phyloP scores from a whole-genome alignment of 176 grass and related monocot genomes.

The Avena eriantha region DNA sequence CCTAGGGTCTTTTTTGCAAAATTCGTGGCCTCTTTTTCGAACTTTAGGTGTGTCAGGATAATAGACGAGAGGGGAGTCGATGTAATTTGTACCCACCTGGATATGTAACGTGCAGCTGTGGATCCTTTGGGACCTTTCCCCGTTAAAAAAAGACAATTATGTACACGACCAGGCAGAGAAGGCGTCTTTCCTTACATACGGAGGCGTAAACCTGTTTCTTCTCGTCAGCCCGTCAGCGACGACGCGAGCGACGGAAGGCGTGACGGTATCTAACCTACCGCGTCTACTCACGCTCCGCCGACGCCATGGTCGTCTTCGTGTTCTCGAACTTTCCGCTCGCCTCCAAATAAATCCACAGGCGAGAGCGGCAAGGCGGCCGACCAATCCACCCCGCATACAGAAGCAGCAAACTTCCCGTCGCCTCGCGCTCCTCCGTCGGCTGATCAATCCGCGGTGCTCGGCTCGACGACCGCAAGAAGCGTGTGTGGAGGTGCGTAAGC shows the following conservation, averaged over 20 bases:
- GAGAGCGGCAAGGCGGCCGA: not conserved
- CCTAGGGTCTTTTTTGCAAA: too few species aligned
- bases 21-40: too few species aligned
- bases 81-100: too few species aligned
- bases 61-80: too few species aligned
- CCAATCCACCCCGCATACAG: not conserved
- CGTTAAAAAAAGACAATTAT: too few species aligned
- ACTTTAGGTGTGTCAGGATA: too few species aligned
- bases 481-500: not conserved
- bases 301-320: conserved; percentile 10
- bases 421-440: not conserved
- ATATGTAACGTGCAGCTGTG: too few species aligned
- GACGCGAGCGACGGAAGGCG: conserved; percentile 9
- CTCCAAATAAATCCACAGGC: conserved; percentile 13
- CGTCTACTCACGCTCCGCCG: not conserved
- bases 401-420: not conserved
- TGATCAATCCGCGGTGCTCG: not conserved
- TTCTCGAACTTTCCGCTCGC: conserved; percentile 2
- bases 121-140: too few species aligned
- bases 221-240: not conserved
- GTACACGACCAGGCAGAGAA: not conserved
- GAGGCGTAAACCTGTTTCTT: not conserved
- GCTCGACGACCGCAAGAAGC: not conserved
- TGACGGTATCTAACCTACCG: not conserved
- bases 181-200: not conserved